phyloP scores from a whole-genome alignment of 2,329 filamentous ascomycete genomes.

The Aspergillus thermomutatus region DNA sequence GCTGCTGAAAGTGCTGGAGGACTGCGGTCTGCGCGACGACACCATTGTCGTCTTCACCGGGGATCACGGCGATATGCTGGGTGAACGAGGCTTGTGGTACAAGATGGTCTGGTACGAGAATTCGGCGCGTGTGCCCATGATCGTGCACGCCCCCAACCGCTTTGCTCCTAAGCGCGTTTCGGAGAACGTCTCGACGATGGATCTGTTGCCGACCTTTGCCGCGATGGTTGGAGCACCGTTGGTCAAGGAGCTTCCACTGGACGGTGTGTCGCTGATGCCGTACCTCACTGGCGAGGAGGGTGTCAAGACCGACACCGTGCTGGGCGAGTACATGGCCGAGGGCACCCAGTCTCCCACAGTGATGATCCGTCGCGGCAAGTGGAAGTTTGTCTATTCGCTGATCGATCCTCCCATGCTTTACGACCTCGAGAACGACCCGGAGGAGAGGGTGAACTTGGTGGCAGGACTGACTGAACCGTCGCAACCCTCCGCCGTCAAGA shows the following conservation, averaged over 20 bases:
- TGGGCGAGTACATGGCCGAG: constrained; percentile 92
- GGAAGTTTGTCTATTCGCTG: constrained; percentile 88
- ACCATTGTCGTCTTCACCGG: constrained; percentile 91
- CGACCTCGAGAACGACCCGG: constrained; percentile 71
- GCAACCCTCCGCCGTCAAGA: constrained; percentile 39
- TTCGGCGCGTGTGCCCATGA: constrained; percentile 81
- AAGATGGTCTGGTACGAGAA: constrained; percentile 98
- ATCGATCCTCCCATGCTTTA: constrained; percentile 81
- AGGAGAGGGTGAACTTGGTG: constrained; percentile 70
- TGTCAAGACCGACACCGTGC: constrained; percentile 71
- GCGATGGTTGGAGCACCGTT: constrained; percentile 73
- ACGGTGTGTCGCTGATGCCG: constrained; percentile 77
- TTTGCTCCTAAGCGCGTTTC: constrained; percentile 73
- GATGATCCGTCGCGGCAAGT: constrained; percentile 86
- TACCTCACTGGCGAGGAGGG: constrained; percentile 61
- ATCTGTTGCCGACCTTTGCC: constrained; percentile 84
- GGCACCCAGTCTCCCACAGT: constrained; percentile 84
- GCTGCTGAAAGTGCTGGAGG: constrained; percentile 71
- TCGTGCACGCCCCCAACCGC: constrained; percentile 74
- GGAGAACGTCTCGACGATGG: constrained; percentile 85
- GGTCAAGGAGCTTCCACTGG: constrained; percentile 71
- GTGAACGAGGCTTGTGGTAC: constrained; percentile 87
- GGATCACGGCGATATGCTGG: constrained; percentile 94
- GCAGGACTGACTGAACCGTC: constrained; percentile 29
- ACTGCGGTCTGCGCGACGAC: constrained; percentile 75